These are phyloP conservation scores for Metarhizium robertsii DNA, from an alignment of 2,329 filamentous ascomycete species.

Conservation along the genomic window DNA sequence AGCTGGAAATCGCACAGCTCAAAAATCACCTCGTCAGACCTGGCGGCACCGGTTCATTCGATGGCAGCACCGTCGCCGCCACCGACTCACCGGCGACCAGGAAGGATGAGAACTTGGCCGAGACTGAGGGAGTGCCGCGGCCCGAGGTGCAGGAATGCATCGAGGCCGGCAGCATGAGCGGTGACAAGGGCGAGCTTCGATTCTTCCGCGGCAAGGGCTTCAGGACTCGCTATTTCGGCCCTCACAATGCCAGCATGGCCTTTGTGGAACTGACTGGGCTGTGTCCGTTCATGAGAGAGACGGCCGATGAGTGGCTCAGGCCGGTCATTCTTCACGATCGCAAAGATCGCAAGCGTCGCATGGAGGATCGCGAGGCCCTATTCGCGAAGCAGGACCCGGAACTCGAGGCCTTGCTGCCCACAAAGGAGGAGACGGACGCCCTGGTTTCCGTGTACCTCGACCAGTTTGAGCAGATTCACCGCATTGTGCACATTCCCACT, in stretches of 20 bases:
- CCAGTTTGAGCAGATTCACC: slow-evolving; percentile 46
- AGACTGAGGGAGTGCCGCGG: slow-evolving; percentile 24
- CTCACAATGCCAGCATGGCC: slow-evolving; percentile 51
- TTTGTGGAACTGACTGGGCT: slow-evolving; percentile 49
- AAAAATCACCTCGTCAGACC: slow-evolving; percentile 41
- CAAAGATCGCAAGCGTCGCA: slow-evolving; percentile 46
- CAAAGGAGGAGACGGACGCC: slow-evolving; percentile 37
- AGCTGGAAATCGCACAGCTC: slow-evolving; percentile 49
- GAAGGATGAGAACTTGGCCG: slow-evolving; percentile 28
- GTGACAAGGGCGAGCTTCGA: slow-evolving; percentile 43
- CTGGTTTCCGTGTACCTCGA: slow-evolving; percentile 42
- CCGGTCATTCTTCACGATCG: slow-evolving; percentile 45
- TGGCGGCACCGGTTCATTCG: slow-evolving; percentile 29
- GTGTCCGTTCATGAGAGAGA: slow-evolving; percentile 53
- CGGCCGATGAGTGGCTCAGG: slow-evolving; percentile 50
- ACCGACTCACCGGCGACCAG: slow-evolving; percentile 35
- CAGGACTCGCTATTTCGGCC: slow-evolving; percentile 50
- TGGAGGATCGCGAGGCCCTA: slow-evolving; percentile 40
- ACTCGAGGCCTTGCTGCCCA: slow-evolving; percentile 41
- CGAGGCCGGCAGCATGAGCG: slow-evolving; percentile 28
- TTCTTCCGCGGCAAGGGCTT: slow-evolving; percentile 52
- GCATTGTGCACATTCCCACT: slow-evolving; percentile 50
- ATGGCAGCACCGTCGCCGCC: slow-evolving; percentile 40
- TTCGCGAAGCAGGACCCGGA: slow-evolving; percentile 37
- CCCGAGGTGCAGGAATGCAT: slow-evolving; percentile 30